Evolutionary conservation across 495 filamentous ascomycete species (phyloP), one percentile per base, ranked within the genome.

Genomic region (Acidomyces sp.): DNA sequence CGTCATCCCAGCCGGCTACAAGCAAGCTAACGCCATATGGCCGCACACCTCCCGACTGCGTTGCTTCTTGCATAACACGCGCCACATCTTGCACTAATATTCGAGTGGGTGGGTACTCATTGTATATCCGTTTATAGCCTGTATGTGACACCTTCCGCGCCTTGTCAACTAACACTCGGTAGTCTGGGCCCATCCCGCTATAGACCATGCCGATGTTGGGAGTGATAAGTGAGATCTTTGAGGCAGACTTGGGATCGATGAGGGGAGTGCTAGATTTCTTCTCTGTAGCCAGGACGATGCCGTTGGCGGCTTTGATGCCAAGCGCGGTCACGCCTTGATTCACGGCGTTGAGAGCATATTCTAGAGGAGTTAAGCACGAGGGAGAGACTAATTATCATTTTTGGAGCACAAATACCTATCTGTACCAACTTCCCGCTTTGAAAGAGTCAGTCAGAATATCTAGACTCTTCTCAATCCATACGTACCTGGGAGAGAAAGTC

Each of bases 171-270:
- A 99, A 75, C 31, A 96, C 84, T 53, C 90, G 78, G 68, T 96
- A 99, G 64, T 99, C 92, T 37, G 90, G 90, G 13, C 92, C 85
- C 90, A 97, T 99, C 59, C 90, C 90, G 17, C 82, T 81, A 67
- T 99, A 99, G 55, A 99, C 92, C 92, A 95, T 96, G 61, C 92
- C 92, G 66, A 96, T 95, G 72, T 99, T 85, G 46, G 90, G 90
- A 29, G 92, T 96, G 67, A 99, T 83, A 54, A 90, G 74, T 60
- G 82, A 90, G 70, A 99, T 83, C 69, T 99, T 99, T 58, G 88
- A 90, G 55, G 93, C 79, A 17, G 92, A 96, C 41, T 79, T 74
- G 41, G 87, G 79, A 59, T 93, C 88, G 65, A 86, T 88, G 56
- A 95, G 80, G 32, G 88, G 85, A 3, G 90, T 93, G 13, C 86